Base-by-base conservation (phyloP, 345 rosid species). In the Brassica cretica region DNA sequence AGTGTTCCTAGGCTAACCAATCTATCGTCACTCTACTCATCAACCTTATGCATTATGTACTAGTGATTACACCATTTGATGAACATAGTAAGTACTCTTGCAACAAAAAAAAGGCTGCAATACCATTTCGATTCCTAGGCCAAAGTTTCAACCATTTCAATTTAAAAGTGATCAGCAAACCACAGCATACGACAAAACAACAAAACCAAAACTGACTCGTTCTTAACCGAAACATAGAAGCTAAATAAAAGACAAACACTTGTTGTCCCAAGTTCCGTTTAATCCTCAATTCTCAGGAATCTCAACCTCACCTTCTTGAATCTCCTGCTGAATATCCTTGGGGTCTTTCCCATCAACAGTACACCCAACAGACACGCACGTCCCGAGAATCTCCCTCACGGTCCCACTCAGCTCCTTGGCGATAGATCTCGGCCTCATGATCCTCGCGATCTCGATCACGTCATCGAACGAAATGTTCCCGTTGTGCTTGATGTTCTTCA, bases 311-410 rank as follows among this genome's bases (percentile, higher is more conserved):
- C 93, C 95, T 9, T 85, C 89, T 58, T 75, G 70, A 53, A 90
- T 87, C 84, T 89, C 95, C 73, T 89, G 78, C 76, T 90, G 92
- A 63, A 90, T 75, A 76, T 87, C 89, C 84, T 82, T 87, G 0
- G 91, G 91, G 75, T 88, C 86, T 76, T 90, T 90, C 4, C 89
- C 92, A 76, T 90, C 94, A 3, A 90, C 94, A 15, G 87, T 88
- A 46, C 94, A 90, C 5, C 94, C 94, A 19, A 90, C 94, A 0
- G 92, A 88, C 0, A 90, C 94, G 15, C 94, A 90, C 5, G 94
- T 90, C 3, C 94, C 94, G 7, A 90, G 60, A 27, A 90, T 90
- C 86, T 90, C 94, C 71, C 89, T 90, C 64, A 90, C 92, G 0
- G 89, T 82, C 0, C 94, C 91, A 3, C 84, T 80, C 63, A 90